Percentiles rank a stretch among this genome's conserved stretches.
Conservation (phyloP, 2,329 filamentous ascomycete genomes). For the Aspergillus felis region DNA sequence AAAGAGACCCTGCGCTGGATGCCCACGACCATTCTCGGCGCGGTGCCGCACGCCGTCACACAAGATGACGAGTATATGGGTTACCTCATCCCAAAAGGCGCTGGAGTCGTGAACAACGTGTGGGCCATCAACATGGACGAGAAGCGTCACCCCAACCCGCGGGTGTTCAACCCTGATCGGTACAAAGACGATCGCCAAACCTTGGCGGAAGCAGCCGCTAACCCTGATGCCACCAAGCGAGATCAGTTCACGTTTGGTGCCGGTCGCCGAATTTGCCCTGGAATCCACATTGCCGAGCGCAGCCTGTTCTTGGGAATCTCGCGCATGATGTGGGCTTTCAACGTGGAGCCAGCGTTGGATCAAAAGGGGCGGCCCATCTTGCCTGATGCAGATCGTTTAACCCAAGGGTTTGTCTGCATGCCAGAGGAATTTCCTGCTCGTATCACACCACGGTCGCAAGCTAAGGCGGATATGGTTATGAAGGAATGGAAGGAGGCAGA, state of each 20-base stretch:
- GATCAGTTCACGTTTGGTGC: conserved; percentile 56
- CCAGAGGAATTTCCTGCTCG: conserved; percentile 36
- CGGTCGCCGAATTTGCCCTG: conserved; percentile 56
- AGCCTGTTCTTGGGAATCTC: conserved; percentile 48
- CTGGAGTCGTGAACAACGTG: conserved; percentile 44
- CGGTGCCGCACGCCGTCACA: conserved; percentile 46
- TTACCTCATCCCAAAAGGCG: conserved; percentile 48
- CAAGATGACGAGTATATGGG: conserved; percentile 49
- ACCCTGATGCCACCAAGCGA: conserved; percentile 41
- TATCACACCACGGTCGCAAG: conserved; percentile 34
- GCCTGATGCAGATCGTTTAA: conserved; percentile 38
- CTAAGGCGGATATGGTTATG: conserved; percentile 19
- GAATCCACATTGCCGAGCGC: conserved; percentile 52
- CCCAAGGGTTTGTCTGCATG: conserved; percentile 44
- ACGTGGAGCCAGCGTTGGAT: conserved; percentile 32
- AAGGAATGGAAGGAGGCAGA: neutral
- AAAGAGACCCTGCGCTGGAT: conserved; percentile 38
- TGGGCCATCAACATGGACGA: conserved; percentile 44
- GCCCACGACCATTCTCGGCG: conserved; percentile 42
- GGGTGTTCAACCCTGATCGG: conserved; percentile 38
- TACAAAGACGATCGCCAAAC: conserved; percentile 29
- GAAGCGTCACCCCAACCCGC: conserved; percentile 37
- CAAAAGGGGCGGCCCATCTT: conserved; percentile 29
- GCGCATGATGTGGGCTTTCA: conserved; percentile 48
- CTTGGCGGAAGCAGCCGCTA: conserved; percentile 30